These are phyloP conservation scores for Cenchrus purpureus DNA, from an alignment of 176 grass and related monocot species.

Conservation along the genomic window DNA sequence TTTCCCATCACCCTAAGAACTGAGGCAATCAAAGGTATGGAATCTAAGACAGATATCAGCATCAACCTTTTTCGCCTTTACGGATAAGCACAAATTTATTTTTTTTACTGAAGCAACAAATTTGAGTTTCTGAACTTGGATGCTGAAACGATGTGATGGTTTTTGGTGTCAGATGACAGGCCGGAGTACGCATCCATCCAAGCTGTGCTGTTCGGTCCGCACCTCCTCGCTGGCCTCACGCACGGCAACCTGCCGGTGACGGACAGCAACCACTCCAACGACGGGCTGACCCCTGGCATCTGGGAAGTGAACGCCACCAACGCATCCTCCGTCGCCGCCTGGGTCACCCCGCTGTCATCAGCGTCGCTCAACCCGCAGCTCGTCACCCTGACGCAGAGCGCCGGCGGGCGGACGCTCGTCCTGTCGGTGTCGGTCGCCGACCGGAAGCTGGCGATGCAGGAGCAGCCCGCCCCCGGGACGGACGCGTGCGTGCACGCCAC, in stretches of 20 bases:
- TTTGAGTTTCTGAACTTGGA: background rate
- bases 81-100: background rate
- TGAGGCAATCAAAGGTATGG: slow-evolving; percentile 76
- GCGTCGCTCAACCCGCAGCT: slow-evolving; percentile 60
- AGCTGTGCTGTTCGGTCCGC: slow-evolving; percentile 73
- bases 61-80: background rate
- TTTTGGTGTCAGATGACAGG: slow-evolving; percentile 61
- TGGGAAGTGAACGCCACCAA: slow-evolving; percentile 64
- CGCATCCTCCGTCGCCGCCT: slow-evolving; percentile 46
- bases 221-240: slow-evolving; percentile 81
- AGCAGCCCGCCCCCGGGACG: slow-evolving; percentile 44
- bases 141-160: background rate
- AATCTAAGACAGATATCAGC: background rate
- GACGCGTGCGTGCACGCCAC: slow-evolving; percentile 68
- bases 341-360: slow-evolving; percentile 59
- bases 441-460: slow-evolving; percentile 57
- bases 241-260: slow-evolving; percentile 53
- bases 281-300: slow-evolving; percentile 58
- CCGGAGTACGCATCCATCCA: slow-evolving; percentile 67
- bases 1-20: slow-evolving; percentile 62
- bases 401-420: slow-evolving; percentile 34
- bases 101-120: background rate
- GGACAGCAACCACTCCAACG: slow-evolving; percentile 47
- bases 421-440: slow-evolving; percentile 67
- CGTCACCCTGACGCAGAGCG: slow-evolving; percentile 55